A percentile compares a stretch with the other conserved stretches of the same genome.
Evolutionary conservation across 2,329 filamentous ascomycete genomes (phyloP).

Genomic region (Exophiala dermatitidis): DNA sequence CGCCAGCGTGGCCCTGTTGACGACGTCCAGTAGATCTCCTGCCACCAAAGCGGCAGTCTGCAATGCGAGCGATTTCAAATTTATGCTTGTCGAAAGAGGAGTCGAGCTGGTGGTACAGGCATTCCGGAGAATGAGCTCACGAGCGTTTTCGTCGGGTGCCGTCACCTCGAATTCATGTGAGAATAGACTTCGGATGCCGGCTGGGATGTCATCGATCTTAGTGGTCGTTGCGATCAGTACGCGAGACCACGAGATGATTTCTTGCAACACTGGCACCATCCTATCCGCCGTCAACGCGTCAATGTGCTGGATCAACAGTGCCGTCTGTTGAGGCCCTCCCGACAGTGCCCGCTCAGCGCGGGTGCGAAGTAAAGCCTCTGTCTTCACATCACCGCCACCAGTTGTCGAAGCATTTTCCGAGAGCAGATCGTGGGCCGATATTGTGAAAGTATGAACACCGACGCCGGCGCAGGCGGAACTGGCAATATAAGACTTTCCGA

Average conservation of each 20-base stretch:
- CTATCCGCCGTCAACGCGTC: slow-evolving; percentile 87
- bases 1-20: slow-evolving; percentile 78
- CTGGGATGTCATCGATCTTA: slow-evolving; percentile 88
- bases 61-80: slow-evolving; percentile 75
- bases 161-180: slow-evolving; percentile 92
- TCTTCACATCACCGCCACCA: slow-evolving; percentile 85
- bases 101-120: slow-evolving; percentile 71
- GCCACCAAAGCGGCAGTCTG: slow-evolving; percentile 95
- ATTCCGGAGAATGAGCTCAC: slow-evolving; percentile 75
- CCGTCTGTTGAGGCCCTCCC: slow-evolving; percentile 77
- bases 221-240: slow-evolving; percentile 91
- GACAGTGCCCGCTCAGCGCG: slow-evolving; percentile 81
- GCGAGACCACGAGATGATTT: slow-evolving; percentile 69
- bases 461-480: slow-evolving; percentile 75
- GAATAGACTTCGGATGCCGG: slow-evolving; percentile 82
- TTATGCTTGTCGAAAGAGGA: slow-evolving; percentile 72
- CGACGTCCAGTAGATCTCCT: slow-evolving; percentile 87
- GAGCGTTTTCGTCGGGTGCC: slow-evolving; percentile 84
- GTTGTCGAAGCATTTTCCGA: slow-evolving; percentile 68
- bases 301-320: slow-evolving; percentile 78
- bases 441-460: slow-evolving; percentile 78
- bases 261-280: slow-evolving; percentile 76
- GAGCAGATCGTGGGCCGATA: slow-evolving; percentile 88
- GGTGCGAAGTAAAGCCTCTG: slow-evolving; percentile 80
- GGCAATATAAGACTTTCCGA: slow-evolving; percentile 80